These are phyloP conservation scores for Ascochyta rabiei DNA, from an alignment of 2,329 filamentous ascomycete genomes.

Conservation along the genomic window DNA sequence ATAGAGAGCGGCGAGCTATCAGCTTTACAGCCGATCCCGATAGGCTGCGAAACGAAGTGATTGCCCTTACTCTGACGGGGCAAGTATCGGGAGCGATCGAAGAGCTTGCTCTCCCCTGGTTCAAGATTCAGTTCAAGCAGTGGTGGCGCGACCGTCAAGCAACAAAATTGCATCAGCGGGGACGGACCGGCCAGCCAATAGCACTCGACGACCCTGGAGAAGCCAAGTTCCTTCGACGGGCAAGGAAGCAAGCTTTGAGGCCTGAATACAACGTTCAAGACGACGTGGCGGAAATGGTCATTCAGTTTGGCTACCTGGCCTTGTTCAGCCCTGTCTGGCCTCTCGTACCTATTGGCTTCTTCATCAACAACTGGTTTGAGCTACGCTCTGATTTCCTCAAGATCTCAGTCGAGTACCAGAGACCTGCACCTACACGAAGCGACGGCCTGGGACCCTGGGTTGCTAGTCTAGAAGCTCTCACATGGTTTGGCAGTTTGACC, in stretches of 20 bases:
- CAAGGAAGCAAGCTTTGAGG: conserved; percentile 37
- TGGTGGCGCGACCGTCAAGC: conserved; percentile 40
- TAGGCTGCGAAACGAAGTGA: conserved; percentile 42
- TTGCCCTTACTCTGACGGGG: conserved; percentile 42
- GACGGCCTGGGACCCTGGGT: conserved; percentile 46
- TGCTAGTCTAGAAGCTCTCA: conserved; percentile 38
- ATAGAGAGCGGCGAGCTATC: conserved; percentile 14
- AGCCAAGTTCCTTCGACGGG: conserved; percentile 35
- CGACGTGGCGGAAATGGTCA: conserved; percentile 44
- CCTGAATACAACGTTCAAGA: conserved; percentile 44
- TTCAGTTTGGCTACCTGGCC: conserved; percentile 45
- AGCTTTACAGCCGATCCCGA: conserved; percentile 37
- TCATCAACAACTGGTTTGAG: conserved; percentile 47
- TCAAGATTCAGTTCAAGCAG: conserved; percentile 35
- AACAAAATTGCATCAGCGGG: conserved; percentile 1
- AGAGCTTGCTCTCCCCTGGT: conserved; percentile 39
- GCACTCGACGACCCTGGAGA: conserved; percentile 36
- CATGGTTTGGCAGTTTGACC: conserved; percentile 43
- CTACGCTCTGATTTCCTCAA: conserved; percentile 44
- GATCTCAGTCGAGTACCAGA: conserved; percentile 41
- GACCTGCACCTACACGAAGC: conserved; percentile 34
- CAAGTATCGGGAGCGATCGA: conserved; percentile 39
- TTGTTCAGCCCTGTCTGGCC: conserved; percentile 46
- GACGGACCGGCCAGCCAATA: neutral
- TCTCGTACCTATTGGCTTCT: conserved; percentile 42